phyloP scores from a whole-genome alignment of 2,329 filamentous ascomycete genomes.

The Exophiala oligosperma region DNA sequence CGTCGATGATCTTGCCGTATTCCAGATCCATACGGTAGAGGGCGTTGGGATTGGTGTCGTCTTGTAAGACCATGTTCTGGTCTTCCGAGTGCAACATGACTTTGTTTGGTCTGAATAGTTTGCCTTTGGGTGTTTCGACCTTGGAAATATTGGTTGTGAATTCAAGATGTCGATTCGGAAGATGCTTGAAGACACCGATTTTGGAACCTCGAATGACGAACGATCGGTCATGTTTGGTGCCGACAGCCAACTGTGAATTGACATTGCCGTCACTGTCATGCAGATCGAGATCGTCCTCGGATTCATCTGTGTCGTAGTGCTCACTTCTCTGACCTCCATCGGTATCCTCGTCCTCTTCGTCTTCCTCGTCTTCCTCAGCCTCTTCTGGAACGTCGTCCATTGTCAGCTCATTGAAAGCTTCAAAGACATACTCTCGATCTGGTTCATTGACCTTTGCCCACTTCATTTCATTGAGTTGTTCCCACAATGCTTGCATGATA shows the following conservation, averaged over 20 bases:
- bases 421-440: constrained; percentile 90
- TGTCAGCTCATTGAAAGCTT: constrained; percentile 90
- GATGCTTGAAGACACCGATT: constrained; percentile 99
- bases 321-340: constrained; percentile 69
- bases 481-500: constrained; percentile 94
- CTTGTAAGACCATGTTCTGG: constrained; percentile 85
- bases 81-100: constrained; percentile 95
- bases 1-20: constrained; percentile 95
- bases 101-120: constrained; percentile 90
- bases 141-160: constrained; percentile 98
- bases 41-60: constrained; percentile 78
- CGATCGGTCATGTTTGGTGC: constrained; percentile 94
- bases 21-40: constrained; percentile 97
- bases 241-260: constrained; percentile 92
- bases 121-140: constrained; percentile 83
- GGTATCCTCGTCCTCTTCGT: constrained; percentile 61
- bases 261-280: constrained; percentile 74
- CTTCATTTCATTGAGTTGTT: constrained; percentile 89
- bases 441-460: constrained; percentile 92
- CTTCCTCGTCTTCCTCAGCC: constrained; percentile 59
- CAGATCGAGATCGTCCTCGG: constrained; percentile 72
- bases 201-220: constrained; percentile 97
- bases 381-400: constrained; percentile 75
- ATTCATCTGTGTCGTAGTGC: constrained; percentile 73
- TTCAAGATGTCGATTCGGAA: constrained; percentile 84